Base-by-base conservation (phyloP, 2,329 filamentous ascomycete species). In the Zymoseptoria pseudotritici region DNA sequence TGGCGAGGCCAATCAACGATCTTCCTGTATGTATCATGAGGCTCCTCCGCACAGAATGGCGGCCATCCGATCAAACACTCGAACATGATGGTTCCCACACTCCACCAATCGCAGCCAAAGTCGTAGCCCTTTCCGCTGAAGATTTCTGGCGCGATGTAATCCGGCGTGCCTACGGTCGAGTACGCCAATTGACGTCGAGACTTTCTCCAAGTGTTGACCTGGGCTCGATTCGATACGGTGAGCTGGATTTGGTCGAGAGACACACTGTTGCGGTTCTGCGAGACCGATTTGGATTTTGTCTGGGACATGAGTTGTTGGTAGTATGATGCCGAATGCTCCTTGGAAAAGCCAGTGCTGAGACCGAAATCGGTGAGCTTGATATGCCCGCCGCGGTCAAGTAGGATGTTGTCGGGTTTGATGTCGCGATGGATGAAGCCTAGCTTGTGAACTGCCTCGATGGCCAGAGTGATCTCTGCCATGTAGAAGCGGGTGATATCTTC, bases 41-140 rank as follows among this genome's bases (percentile, higher is more conserved):
- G 90, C 73, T 97, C 93, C 75, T 99, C 94, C 20, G 94, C 93
- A 75, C 94, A 99, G 83, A 99, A 99, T 29, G 94, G 94, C 58
- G 94, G 94, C 94, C 94, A 99, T 70, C 94, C 94, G 63, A 99
- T 91, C 67, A 99, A 82, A 76, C 94, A 99, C 77, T 99, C 94
- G 71, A 97, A 99, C 94, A 99, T 97, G 78, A 99, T 99, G 52
- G 94, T 97, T 57, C 94, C 94, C 55, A 99, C 83, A 21, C 90
- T 96, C 94, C 94, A 99, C 94, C 94, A 99, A 80, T 99, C 94
- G 74, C 94, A 99, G 73, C 95, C 88, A 71, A 93, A 96, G 60
- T 91, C 90, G 79, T 99, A 99, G 54, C 94, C 94, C 71, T 96
- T 90, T 19, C 93, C 92, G 53, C 90, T 95, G 76, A 99, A 97